Evolutionary conservation across 768 basidiomycete species (phyloP), one percentile per base, ranked within the genome.

Genomic region (Trametes punicea): DNA sequence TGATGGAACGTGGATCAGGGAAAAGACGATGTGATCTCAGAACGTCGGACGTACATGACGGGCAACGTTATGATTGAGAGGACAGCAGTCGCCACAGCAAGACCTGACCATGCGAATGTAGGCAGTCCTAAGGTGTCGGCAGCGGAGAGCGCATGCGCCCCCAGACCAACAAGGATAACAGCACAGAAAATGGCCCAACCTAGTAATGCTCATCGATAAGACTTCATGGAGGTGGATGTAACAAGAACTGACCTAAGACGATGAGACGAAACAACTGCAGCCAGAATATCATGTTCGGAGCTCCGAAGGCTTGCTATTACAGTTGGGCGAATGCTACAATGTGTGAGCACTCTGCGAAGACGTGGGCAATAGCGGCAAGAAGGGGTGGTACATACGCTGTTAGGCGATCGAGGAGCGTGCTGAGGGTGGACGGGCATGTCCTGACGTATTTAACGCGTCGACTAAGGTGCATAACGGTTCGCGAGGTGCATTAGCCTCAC

Each of bases 1-100:
- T 71, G 36, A 18, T 8, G 6, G n/a, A 16, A 8, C n/a, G 8
- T n/a, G 18, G 44, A 13, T 39, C 4, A n/a, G 15, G n/a, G 16
- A 30, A 41, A 2, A 6, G 30, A 23, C 25, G 25, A 15, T 5
- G 20, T 10, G 2, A 8, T 5, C 20, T 5, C 25, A 27, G 25
- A 25, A 5, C 41, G 13, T 9, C 1, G 33, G 6, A 56, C 67
- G 49, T 47, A 68, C 67, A 68, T 62, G 20, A 48, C 47, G 6
- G 56, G 57, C 0, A 66, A 5, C 6, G 62, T 53, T 18, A 63
- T n/a, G 15, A 67, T 13, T 13, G 63, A 42, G 11, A 67, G 55
- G 45, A 62, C 59, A 4, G 57, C 64, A 2, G 63, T 61, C 2
- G 68, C 68, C 7, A 69, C 47, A n/a, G 53, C 60, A 2, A 69